phyloP scores from a whole-genome alignment of 1,284 basidiomycete species.

The Somion occarium region DNA sequence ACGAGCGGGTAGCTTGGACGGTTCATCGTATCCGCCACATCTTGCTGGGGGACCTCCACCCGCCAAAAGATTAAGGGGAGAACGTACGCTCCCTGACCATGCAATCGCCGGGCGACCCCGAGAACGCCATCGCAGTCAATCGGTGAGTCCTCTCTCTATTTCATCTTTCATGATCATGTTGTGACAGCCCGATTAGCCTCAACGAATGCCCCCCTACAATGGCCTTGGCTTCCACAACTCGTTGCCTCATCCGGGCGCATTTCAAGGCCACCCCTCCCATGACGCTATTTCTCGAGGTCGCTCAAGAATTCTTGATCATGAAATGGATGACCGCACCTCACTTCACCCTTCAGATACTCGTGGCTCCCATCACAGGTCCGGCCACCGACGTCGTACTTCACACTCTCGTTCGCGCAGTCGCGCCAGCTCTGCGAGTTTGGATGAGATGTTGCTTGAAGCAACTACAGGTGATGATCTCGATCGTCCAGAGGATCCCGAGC shows the following conservation, averaged over 20 bases:
- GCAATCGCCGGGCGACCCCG: conserved; percentile 16
- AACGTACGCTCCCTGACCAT: conserved; percentile 24
- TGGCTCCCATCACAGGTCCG: conserved; percentile 14
- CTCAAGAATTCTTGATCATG: conserved; percentile 13
- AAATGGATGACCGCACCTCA: conserved; percentile 28
- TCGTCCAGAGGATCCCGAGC: conserved; percentile 13
- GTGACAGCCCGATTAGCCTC: conserved; percentile 18
- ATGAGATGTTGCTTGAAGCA: conserved; percentile 61
- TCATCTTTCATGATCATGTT: background rate
- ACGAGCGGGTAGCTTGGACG: conserved; percentile 38
- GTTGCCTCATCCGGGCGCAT: background rate
- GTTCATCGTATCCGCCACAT: conserved; percentile 24
- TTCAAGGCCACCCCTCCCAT: background rate
- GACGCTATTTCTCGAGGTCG: background rate
- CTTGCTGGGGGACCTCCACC: conserved; percentile 35
- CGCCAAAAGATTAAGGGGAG: conserved; percentile 39
- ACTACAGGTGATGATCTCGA: conserved; percentile 32
- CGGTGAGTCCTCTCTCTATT: conserved; percentile 19
- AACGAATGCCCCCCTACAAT: conserved; percentile 18
- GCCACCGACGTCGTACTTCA: conserved; percentile 9
- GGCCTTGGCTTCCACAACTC: conserved; percentile 5
- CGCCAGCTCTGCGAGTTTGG: conserved; percentile 37
- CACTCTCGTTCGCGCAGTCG: conserved; percentile 27
- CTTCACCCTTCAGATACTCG: conserved; percentile 20
- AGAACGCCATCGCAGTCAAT: conserved; percentile 17